Base-by-base conservation (phyloP, 331 rosid species). In the Malus hybrid region DNA sequence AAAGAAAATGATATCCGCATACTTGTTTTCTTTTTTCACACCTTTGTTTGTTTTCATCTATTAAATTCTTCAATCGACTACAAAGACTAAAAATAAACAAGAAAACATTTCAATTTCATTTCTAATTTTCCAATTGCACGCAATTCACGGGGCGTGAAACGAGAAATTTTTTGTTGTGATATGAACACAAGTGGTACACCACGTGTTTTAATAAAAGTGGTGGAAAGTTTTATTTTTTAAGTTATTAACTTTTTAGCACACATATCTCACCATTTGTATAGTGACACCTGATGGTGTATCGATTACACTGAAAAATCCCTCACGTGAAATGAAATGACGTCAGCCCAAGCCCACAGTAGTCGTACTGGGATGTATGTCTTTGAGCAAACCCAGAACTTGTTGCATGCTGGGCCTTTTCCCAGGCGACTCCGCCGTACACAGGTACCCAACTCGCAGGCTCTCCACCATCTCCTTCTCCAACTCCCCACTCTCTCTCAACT, bases 401-500 rank as follows among this genome's bases (percentile, higher is more conserved):
- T 89, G 93, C 97, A 92, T 92, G 7, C 87, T 85, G 7, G 99
- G 97, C 80, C 99, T 90, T 76, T 95, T 95, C 75, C 70, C 89
- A 0, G 97, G 86, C 2, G 93, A 84, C 85, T 95, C 99, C 18
- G 96, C 93, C 76, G 99, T 95, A 71, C 99, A 92, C 27, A 95
- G 78, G 57, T 92, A 95, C 65, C 92, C 99, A 1, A 95, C 97
- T 65, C 97, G 92, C 79, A 95, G 97, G 62, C 89, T 77, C 87
- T 92, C 98, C 73, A 86, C 88, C 98, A 95, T 90, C 69, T 91
- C 84, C 14, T 74, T 39, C 81, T 74, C 98, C 70, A 71, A 67
- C 1, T 73, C 85, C 3, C 76, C 83, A n/a, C 83, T 44, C 14
- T 83, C 81, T 74, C 69, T 46, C 20, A 95, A 42, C 63, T 87